Evolutionary conservation across 2,329 filamentous ascomycete species (phyloP).

Genomic region (Neobulgaria alba): DNA sequence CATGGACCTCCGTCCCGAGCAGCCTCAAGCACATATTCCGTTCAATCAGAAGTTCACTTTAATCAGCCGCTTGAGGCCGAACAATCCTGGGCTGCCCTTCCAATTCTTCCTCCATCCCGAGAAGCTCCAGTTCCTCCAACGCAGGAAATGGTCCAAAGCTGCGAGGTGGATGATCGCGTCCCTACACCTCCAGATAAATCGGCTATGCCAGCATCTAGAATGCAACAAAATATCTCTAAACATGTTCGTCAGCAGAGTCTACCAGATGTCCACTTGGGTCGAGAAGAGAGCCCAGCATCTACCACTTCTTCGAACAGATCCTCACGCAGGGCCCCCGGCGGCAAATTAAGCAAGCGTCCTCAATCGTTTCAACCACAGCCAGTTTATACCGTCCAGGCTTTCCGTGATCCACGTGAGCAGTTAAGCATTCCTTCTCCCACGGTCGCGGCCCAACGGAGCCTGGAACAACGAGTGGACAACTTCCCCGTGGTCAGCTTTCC

Average conservation of each 20-base stretch:
- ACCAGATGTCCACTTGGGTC: not conserved
- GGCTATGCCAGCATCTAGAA: too few relatives aligned
- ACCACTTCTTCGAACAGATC: not conserved
- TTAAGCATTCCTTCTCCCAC: slow-evolving; percentile 16
- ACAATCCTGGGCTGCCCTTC: too few relatives aligned
- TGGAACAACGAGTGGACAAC: slow-evolving; percentile 15
- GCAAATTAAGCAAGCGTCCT: slow-evolving; percentile 8
- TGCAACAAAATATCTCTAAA: not conserved
- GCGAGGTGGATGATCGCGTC: too few relatives aligned
- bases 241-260: not conserved
- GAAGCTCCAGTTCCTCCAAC: too few relatives aligned
- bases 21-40: too few relatives aligned
- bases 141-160: too few relatives aligned
- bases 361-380: slow-evolving; percentile 9
- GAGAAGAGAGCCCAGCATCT: slow-evolving; percentile 6
- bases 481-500: slow-evolving; percentile 19
- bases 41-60: too few relatives aligned
- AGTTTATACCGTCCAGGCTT: slow-evolving; percentile 20
- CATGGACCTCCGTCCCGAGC: too few relatives aligned
- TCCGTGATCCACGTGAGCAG: slow-evolving; percentile 13
- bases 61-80: too few relatives aligned
- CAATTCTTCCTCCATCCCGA: too few relatives aligned
- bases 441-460: slow-evolving; percentile 11
- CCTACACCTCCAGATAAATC: too few relatives aligned
- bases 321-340: slow-evolving; percentile 7